These are phyloP conservation scores for Nemania serpens DNA, from an alignment of 2,329 filamentous ascomycete genomes.

Conservation along the genomic window DNA sequence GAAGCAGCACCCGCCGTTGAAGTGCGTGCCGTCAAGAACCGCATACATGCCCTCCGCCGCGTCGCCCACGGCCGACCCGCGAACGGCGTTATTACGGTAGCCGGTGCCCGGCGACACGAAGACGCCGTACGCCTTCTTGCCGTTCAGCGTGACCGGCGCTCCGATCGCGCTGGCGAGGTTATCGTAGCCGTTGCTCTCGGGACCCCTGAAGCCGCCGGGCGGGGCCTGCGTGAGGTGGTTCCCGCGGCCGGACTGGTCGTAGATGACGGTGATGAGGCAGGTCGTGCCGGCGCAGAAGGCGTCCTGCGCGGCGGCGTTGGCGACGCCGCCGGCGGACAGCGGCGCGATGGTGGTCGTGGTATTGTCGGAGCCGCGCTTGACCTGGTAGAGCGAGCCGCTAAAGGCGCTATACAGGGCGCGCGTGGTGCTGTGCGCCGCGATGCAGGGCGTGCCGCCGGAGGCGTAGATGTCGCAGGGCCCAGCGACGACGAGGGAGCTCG, in stretches of 20 bases:
- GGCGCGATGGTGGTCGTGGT: constrained; percentile 55
- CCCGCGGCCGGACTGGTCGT: constrained; percentile 65
- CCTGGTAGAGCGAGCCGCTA: constrained; percentile 61
- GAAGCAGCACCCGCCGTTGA: constrained; percentile 61
- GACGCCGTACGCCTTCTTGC: constrained; percentile 66
- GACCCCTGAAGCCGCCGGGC: constrained; percentile 60
- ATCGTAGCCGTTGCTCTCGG: constrained; percentile 61
- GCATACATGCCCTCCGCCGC: constrained; percentile 64
- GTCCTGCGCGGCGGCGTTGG: constrained; percentile 65
- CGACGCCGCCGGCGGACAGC: constrained; percentile 62
- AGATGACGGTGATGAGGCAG: constrained; percentile 67
- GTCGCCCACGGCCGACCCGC: constrained; percentile 59
- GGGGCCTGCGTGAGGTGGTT: constrained; percentile 69
- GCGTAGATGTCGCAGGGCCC: constrained; percentile 67
- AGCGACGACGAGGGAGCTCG: constrained; percentile 41
- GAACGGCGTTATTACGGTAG: constrained; percentile 63
- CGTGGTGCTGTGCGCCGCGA: constrained; percentile 69
- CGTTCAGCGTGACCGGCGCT: constrained; percentile 64
- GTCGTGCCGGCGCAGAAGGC: constrained; percentile 64
- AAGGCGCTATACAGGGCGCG: constrained; percentile 62
- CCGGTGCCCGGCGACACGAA: constrained; percentile 65
- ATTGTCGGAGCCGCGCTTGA: constrained; percentile 59
- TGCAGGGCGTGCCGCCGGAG: constrained; percentile 62
- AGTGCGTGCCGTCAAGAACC: constrained; percentile 63
- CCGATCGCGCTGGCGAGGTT: constrained; percentile 63